Evolutionary conservation across 2,329 filamentous ascomycete genomes (phyloP), one percentile per base, ranked within the genome.

Genomic region (Bretziella fagacearum): DNA sequence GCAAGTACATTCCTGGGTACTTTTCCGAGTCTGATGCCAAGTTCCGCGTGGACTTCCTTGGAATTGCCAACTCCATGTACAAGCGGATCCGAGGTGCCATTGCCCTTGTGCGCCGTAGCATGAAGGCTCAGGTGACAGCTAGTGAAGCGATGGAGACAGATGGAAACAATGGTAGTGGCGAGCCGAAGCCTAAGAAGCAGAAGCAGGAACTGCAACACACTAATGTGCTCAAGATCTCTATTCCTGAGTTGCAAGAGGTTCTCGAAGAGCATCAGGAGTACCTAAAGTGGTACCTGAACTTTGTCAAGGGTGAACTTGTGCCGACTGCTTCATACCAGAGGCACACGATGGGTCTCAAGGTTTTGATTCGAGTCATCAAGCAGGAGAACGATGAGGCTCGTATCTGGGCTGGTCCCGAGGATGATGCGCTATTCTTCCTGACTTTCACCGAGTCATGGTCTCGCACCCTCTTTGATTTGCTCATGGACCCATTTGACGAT

Each of bases 401-500:
- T 50, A 56, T 59, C 4, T 64, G 62, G 63, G 59, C 62, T 46
- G 61, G 62, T 1, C 48, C 53, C 30, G 60, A 62, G 45, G 60
- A 67, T 54, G 66, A 60, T 55, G 53, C 49, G 46, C 58, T 61
- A 11, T 63, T 66, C 46, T 67, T 64, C 41, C 58, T 63, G 41
- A 54, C 62, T 2, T 61, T 70, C 51, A 69, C 73, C 40, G 53
- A 55, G 2, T 66, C 61, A 0, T 74, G 80, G 64, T 62, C 74
- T 8, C 69, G 81, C 41, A 66, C 78, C 3, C 65, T 96, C 5
- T 65, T 87, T 11, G 85, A 94, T 59, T 71, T 94, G 18, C 63
- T 93, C 6, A 68, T 93, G 57, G 84, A 98, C 55, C 84, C 89
- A 0, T 98, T 93, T 56, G 91, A 96, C 49, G 91, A 98, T 60